phyloP scores from a whole-genome alignment of 371 early-diverging fungal species.

The Actinomortierella wolfii region DNA sequence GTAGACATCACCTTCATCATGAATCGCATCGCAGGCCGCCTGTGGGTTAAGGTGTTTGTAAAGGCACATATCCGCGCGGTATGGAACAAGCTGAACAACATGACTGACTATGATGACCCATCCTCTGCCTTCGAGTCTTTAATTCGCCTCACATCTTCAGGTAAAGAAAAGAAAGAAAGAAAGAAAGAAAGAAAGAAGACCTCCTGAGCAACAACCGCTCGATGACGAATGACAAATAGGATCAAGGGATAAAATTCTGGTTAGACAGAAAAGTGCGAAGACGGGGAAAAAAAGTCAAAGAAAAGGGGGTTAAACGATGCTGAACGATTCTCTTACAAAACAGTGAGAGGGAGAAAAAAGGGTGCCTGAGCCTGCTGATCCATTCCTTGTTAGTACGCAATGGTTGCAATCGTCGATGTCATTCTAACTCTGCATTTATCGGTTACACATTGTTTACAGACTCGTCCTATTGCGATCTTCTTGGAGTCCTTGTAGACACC shows the following conservation, averaged over 20 bases:
- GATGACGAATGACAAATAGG: no score
- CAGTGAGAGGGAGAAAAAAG: background rate
- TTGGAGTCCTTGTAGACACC: conserved; percentile 44
- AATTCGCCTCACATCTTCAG: conserved; percentile 41
- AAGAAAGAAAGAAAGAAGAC: background rate
- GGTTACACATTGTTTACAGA: conserved; percentile 22
- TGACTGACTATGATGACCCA: conserved; percentile 37
- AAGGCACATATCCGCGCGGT: conserved; percentile 45
- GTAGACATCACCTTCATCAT: no score
- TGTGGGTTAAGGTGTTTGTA: conserved; percentile 41
- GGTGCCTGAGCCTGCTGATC: background rate
- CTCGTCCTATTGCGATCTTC: conserved; percentile 40
- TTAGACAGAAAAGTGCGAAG: no score
- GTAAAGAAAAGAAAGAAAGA: conserved; percentile 6
- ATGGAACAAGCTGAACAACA: conserved; percentile 45
- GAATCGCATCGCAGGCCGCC: conserved; percentile 36
- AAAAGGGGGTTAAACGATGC: no score
- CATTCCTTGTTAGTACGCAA: no score
- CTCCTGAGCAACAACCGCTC: no score
- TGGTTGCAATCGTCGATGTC: no score
- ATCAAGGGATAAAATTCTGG: no score
- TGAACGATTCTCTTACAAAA: no score
- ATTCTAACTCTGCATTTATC: no score
- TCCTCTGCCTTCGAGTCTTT: conserved; percentile 40
- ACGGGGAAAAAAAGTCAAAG: no score